Evolutionary conservation across 805 yeast species (phyloP), one percentile per base, ranked within the genome.

Genomic region (Monosporozyma aquatica): DNA sequence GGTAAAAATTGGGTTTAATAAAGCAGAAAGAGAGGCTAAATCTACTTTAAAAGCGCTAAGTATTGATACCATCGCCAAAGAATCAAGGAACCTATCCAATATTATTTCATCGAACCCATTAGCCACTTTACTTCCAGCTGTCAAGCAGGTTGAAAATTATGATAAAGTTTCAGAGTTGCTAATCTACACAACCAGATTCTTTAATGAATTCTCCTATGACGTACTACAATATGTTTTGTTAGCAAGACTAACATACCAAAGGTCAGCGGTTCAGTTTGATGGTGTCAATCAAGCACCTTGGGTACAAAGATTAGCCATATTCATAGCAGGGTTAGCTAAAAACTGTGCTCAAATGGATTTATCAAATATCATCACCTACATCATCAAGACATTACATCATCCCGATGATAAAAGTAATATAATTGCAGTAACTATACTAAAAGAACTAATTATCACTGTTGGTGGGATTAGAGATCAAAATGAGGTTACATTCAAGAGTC

Each of bases 81-180:
- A 84, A 74, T 81, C 82, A 75, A 70, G 87, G 47, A 69, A 76
- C 37, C 65, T 90, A 20, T 82, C 94, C 0, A 78, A 80, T 49
- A 69, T 86, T 10, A 74, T 87, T 17, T 79, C 76, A 45, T 64
- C 82, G 1, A 86, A 86, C 57, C 97, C 97, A 2, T 57, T 87
- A 15, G 82, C 94, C 2, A 76, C 87, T 11, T 74, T 89, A 35
- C 64, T 75, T 18, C 80, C 84, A 0, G 71, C 85, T 37, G 69
- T 89, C 9, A 76, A 77, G 37, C 96, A 87, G 55, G 77, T 90
- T 48, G 97, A 90, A 61, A 86, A 92, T 65, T 90, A 90, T 57
- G 95, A 83, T 55, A 90, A 90, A 55, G 73, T 90, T 48, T 82
- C 81, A 36, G 78, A 76, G 29, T 68, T 90, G 44, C 78, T 90